A percentile compares a stretch with the other conserved stretches of the same genome.
These are phyloP conservation scores for Phaeolepiota aurea DNA, from an alignment of 768 basidiomycete genomes.

Conservation along the genomic window DNA sequence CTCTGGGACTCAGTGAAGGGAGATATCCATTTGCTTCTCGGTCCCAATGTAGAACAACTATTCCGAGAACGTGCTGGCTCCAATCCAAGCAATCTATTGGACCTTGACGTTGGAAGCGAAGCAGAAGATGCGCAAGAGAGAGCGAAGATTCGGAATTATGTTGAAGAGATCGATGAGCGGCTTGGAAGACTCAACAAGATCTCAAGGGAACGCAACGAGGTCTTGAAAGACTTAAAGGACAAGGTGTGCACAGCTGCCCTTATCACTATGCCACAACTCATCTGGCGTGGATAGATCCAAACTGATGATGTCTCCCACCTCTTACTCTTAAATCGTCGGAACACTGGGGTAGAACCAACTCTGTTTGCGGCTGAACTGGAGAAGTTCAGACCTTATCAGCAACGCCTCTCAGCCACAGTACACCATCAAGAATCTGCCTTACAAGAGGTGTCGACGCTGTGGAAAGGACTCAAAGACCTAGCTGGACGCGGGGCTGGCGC, in stretches of 20 bases:
- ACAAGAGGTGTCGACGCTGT: conserved; percentile 66
- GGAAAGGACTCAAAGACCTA: conserved; percentile 65
- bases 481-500: conserved; percentile 73
- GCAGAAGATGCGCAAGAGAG: conserved; percentile 60
- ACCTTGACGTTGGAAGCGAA: conserved; percentile 61
- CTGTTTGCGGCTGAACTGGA: conserved; percentile 92
- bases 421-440: conserved; percentile 59
- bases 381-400: conserved; percentile 91
- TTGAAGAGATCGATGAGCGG: conserved; percentile 72
- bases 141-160: conserved; percentile 54
- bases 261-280: background rate
- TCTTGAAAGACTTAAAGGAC: conserved; percentile 91
- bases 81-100: conserved; percentile 36
- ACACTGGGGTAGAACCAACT: conserved; percentile 73
- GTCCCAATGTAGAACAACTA: conserved; percentile 52
- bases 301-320: conserved; percentile 94
- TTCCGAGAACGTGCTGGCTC: conserved; percentile 43
- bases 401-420: conserved; percentile 69
- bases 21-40: conserved; percentile 59
- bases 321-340: conserved; percentile 83
- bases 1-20: conserved; percentile 66
- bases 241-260: conserved; percentile 45
- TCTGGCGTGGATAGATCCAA: conserved; percentile 57
- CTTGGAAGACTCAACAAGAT: conserved; percentile 77
- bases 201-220: conserved; percentile 74